phyloP scores from a whole-genome alignment of 768 basidiomycete genomes.

The Tephrocybe sp. region DNA sequence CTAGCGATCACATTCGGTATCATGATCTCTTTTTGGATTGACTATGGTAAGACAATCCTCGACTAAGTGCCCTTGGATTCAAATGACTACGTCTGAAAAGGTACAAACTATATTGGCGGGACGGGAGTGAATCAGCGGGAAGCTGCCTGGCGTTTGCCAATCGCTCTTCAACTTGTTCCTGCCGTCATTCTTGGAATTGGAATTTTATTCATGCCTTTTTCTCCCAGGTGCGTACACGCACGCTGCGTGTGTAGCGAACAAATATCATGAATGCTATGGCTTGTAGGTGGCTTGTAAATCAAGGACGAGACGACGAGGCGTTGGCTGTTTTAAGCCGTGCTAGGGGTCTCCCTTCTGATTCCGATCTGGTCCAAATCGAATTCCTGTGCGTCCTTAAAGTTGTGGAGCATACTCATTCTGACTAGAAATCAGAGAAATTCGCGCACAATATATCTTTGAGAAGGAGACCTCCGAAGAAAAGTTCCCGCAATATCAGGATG shows the following conservation, averaged over 20 bases:
- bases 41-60: constrained; percentile 34
- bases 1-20: constrained; percentile 82
- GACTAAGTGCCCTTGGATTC: neutral
- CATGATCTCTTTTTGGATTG: constrained; percentile 62
- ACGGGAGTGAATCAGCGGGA: constrained; percentile 55
- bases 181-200: constrained; percentile 71
- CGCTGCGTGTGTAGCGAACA: neutral
- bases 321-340: constrained; percentile 61
- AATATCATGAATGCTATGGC: neutral
- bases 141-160: constrained; percentile 76
- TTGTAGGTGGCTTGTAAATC: constrained; percentile 71
- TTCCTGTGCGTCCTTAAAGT: constrained; percentile 51
- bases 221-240: constrained; percentile 51
- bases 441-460: constrained; percentile 74
- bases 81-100: constrained; percentile 47
- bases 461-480: constrained; percentile 55
- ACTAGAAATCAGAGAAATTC: constrained; percentile 53
- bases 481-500: constrained; percentile 69
- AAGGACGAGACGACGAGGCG: constrained; percentile 76
- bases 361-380: constrained; percentile 71
- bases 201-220: constrained; percentile 78
- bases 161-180: constrained; percentile 74
- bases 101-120: constrained; percentile 73
- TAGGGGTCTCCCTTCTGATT: constrained; percentile 53
- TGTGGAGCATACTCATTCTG: neutral